Evolutionary conservation across 2,329 filamentous ascomycete species (phyloP).

Genomic region (Phoma herbarum): DNA sequence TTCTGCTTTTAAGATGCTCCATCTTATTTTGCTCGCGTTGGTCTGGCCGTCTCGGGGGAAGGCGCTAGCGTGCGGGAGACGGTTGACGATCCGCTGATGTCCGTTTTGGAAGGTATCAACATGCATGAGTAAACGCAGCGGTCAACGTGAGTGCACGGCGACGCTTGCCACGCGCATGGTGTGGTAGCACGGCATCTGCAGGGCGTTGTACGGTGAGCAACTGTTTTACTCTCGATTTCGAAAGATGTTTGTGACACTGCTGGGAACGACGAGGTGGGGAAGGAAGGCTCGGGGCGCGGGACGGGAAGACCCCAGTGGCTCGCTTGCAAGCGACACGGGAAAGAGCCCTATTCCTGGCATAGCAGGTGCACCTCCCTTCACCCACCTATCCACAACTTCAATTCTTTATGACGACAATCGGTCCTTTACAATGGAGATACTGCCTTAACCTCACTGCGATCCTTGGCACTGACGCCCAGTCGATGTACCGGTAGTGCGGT

Average conservation of each 20-base stretch:
- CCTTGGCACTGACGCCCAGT: neutral
- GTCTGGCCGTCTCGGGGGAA: constrained; percentile 11
- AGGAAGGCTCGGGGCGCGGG: constrained; percentile 8
- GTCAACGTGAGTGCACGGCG: constrained; percentile 5
- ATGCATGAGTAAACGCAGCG: neutral
- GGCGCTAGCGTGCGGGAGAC: constrained; percentile 15
- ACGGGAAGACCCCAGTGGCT: constrained; percentile 6
- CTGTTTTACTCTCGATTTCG: neutral
- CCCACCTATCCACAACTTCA: constrained; percentile 11
- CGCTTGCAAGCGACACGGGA: constrained; percentile 11
- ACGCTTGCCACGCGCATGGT: constrained; percentile 8
- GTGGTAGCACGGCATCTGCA: constrained; percentile 18
- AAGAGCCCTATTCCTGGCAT: constrained; percentile 5
- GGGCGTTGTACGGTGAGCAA: constrained; percentile 15
- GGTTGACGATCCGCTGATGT: neutral
- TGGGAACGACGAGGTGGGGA: neutral
- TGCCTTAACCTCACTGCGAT: neutral
- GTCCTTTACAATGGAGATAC: neutral
- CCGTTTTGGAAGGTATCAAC: neutral
- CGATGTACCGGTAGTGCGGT: constrained; percentile 1
- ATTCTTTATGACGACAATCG: constrained; percentile 5
- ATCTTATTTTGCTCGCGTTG: neutral
- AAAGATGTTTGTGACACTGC: constrained; percentile 3
- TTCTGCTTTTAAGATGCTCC: neutral
- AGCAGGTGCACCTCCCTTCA: constrained; percentile 13